phyloP scores from a whole-genome alignment of 2,329 filamentous ascomycete species.

The Thielaviopsis cerberus region DNA sequence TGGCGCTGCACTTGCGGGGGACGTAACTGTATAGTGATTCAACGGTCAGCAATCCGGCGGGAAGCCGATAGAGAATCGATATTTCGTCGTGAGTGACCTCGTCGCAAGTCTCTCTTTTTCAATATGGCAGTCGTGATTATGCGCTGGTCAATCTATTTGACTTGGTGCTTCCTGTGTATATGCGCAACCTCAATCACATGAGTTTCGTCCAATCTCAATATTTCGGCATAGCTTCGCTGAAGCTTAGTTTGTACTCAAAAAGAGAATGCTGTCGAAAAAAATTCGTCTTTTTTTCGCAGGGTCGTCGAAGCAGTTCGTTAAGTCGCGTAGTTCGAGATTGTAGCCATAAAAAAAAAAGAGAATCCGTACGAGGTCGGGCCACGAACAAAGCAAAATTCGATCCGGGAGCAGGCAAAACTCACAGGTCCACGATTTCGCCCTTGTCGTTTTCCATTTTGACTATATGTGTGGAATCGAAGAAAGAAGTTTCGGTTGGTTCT shows the following conservation, averaged over 20 bases:
- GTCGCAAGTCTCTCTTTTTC: not conserved
- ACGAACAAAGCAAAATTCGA: not conserved
- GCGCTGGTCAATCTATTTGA: not conserved
- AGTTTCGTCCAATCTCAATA: not conserved
- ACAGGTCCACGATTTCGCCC: slow-evolving; percentile 99
- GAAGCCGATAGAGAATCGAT: not conserved
- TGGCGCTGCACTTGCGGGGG: slow-evolving; percentile 96
- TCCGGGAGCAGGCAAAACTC: slow-evolving; percentile 25
- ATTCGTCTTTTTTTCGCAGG: not conserved
- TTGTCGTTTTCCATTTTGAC: slow-evolving; percentile 98
- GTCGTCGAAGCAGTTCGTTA: not conserved
- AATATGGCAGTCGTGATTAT: not conserved
- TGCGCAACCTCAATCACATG: not conserved
- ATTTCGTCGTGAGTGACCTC: not conserved
- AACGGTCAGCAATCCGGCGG: slow-evolving; percentile 16
- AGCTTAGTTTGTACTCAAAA: not conserved
- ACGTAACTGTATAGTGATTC: slow-evolving; percentile 50
- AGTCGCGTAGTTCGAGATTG: not conserved
- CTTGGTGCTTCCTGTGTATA: not conserved
- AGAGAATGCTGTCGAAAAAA: not conserved
- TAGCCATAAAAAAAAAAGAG: not conserved
- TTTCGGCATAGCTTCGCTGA: not conserved
- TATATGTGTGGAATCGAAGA: slow-evolving; percentile 14
- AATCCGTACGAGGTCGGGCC: slow-evolving; percentile 1
- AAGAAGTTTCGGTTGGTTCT: slow-evolving; percentile 12